These are phyloP conservation scores for Poa annua DNA, from an alignment of 176 grass and related monocot species.

Conservation along the genomic window DNA sequence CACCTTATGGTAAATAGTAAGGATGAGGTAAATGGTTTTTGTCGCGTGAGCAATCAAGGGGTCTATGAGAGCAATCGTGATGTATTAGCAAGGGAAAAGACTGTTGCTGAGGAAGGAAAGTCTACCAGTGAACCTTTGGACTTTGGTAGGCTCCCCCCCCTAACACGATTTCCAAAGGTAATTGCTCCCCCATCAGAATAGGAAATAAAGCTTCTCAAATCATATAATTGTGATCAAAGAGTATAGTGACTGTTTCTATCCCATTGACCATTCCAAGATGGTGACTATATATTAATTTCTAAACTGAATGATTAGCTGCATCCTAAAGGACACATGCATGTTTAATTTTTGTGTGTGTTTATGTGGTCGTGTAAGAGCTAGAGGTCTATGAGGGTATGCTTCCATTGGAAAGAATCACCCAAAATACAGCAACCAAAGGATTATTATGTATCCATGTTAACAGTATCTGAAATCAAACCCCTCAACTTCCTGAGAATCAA, in stretches of 20 bases:
- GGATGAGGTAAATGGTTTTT: conserved; percentile 30
- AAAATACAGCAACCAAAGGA: neutral
- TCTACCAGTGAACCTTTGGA: conserved; percentile 49
- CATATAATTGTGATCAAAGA: conserved; percentile 2
- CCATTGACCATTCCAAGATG: neutral
- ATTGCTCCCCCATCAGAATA: conserved; percentile 18
- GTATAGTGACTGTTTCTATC: neutral
- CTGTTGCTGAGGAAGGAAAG: conserved; percentile 52
- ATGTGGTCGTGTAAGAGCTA: neutral
- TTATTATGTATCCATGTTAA: conserved; percentile 19
- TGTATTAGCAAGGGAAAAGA: conserved; percentile 41
- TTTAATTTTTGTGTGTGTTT: neutral
- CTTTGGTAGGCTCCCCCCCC: conserved; percentile 72
- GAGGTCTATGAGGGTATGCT: neutral
- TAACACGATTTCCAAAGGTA: conserved; percentile 82
- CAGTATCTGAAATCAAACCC: conserved; percentile 21
- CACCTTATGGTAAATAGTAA: conserved; percentile 30
- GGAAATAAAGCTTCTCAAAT: neutral
- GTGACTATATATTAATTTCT: neutral
- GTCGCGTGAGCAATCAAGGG: conserved; percentile 25
- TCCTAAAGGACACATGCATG: conserved; percentile 20
- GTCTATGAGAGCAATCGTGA: conserved; percentile 31
- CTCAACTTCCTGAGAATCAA: conserved; percentile 14
- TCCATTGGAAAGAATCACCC: neutral
- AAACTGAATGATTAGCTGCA: neutral